phyloP scores from a whole-genome alignment of 2,329 filamentous ascomycete species.

The Talaromyces sp. region DNA sequence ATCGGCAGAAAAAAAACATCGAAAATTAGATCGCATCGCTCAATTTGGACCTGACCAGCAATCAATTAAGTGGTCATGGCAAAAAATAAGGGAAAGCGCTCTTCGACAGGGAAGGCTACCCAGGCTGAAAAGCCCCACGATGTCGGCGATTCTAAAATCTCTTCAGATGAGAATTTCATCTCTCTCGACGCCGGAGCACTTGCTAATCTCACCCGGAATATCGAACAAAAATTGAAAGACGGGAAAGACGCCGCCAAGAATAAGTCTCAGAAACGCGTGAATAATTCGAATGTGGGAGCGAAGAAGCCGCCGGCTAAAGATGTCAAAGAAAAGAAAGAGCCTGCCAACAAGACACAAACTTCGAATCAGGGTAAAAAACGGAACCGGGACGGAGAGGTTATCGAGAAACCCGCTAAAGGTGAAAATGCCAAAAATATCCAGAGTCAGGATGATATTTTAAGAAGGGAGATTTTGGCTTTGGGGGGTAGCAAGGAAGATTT shows the following conservation, averaged over 20 bases:
- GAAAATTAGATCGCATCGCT: neutral
- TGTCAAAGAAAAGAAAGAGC: neutral
- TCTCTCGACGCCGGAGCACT: conserved; percentile 37
- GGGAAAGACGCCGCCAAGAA: conserved; percentile 25
- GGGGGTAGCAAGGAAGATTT: conserved; percentile 48
- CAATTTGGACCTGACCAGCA: conserved; percentile 17
- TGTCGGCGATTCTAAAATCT: conserved; percentile 20
- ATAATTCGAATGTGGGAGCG: conserved; percentile 7
- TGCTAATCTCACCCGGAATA: conserved; percentile 38
- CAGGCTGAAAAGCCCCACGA: conserved; percentile 17
- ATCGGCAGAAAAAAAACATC: conserved; percentile 28
- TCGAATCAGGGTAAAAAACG: conserved; percentile 40
- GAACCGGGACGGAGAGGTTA: conserved; percentile 43
- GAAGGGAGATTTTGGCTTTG: conserved; percentile 42
- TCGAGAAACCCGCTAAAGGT: conserved; percentile 22
- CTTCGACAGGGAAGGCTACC: conserved; percentile 23
- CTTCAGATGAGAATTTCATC: conserved; percentile 23
- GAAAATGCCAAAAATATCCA: conserved; percentile 17
- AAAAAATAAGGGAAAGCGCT: conserved; percentile 35
- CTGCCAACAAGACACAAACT: conserved; percentile 17
- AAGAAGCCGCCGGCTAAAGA: conserved; percentile 25
- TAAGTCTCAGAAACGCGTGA: conserved; percentile 26
- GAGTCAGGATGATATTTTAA: conserved; percentile 29
- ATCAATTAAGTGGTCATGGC: conserved; percentile 30
- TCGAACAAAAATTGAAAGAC: conserved; percentile 37